phyloP scores from a whole-genome alignment of 257 asterid species.

The Jacaranda mimosifolia region DNA sequence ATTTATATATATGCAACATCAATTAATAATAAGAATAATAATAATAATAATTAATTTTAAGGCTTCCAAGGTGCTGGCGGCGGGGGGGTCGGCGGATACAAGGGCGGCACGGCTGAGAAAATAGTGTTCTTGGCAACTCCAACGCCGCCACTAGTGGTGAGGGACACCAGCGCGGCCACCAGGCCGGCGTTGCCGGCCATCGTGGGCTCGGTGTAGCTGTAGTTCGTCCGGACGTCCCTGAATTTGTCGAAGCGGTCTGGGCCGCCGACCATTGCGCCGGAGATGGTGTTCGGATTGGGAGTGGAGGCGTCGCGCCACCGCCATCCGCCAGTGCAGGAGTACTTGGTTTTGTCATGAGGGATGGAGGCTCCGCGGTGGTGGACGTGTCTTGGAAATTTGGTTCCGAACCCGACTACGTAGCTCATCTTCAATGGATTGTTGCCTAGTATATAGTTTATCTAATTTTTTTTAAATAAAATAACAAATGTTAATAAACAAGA shows the following conservation, averaged over 20 bases:
- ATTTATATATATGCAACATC: not conserved
- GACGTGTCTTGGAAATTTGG: conserved; percentile 68
- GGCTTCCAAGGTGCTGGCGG: conserved; percentile 97
- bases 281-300: conserved; percentile 69
- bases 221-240: conserved; percentile 64
- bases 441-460: conserved; percentile 80
- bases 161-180: conserved; percentile 83
- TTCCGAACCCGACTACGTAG: conserved; percentile 80
- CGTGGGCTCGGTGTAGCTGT: conserved; percentile 88
- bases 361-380: conserved; percentile 96
- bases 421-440: conserved; percentile 80
- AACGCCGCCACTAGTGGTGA: conserved; percentile 59
- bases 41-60: conserved; percentile 22
- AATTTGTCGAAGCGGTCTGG: conserved; percentile 81
- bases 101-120: conserved; percentile 79
- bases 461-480: not conserved
- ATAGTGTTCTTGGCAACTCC: conserved; percentile 74
- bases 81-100: conserved; percentile 67
- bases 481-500: not conserved
- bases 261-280: conserved; percentile 93
- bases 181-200: conserved; percentile 92
- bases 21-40: no score
- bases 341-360: conserved; percentile 55
- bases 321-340: conserved; percentile 83
- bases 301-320: conserved; percentile 67